Conservation (phyloP, 305 asterid species). For the Fraxinus angustifolia region DNA sequence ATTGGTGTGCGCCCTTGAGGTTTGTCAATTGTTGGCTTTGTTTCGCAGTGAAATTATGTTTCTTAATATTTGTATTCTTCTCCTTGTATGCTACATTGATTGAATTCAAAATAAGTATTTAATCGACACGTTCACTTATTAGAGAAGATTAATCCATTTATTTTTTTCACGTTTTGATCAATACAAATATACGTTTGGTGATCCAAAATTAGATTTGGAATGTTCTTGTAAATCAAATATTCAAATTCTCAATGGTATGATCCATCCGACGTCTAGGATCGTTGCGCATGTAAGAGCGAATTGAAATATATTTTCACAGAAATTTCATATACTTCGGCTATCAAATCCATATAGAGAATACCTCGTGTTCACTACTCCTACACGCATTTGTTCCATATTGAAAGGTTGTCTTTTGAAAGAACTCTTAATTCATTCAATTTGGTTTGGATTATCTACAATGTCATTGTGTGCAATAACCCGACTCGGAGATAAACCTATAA, state of each 20-base stretch:
- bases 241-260: neutral
- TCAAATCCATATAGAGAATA: neutral
- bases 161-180: neutral
- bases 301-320: no score
- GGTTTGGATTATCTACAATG: neutral
- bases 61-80: neutral
- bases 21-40: neutral
- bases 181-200: neutral
- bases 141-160: neutral
- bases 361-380: neutral
- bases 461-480: neutral
- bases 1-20: neutral
- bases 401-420: neutral
- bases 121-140: neutral
- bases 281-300: neutral
- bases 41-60: neutral
- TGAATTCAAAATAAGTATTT: neutral
- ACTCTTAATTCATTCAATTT: neutral
- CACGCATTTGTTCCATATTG: neutral
- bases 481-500: neutral
- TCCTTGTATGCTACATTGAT: neutral
- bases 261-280: neutral
- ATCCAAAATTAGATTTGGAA: neutral
- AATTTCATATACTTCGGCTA: neutral
- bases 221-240: neutral